phyloP scores from a whole-genome alignment of 208 protist species.

The Crithidia acanthocephali region DNA sequence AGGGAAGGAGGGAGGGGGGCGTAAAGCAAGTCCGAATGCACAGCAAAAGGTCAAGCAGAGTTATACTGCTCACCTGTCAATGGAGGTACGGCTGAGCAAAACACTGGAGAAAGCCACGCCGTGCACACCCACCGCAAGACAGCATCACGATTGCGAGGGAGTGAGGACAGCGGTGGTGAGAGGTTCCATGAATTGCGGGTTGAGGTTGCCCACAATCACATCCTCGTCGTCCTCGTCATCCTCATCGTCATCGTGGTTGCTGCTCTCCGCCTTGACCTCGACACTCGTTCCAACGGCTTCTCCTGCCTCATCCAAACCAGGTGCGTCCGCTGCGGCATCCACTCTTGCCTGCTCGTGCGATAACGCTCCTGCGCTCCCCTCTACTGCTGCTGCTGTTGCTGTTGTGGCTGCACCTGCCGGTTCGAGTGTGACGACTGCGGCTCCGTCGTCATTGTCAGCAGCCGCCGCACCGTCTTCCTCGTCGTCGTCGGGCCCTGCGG shows the following conservation, averaged over 20 bases:
- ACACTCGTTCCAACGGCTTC: no score
- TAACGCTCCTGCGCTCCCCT: background rate
- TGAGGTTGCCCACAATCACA: constrained; percentile 42
- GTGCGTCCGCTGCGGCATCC: background rate
- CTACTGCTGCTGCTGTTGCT: background rate
- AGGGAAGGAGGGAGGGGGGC: no score
- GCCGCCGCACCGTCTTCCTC: background rate
- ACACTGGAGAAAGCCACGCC: no score
- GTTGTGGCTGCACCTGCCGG: background rate
- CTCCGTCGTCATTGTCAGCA: background rate
- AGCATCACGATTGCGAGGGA: no score
- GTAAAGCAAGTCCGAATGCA: no score
- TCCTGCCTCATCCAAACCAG: background rate
- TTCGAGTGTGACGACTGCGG: background rate
- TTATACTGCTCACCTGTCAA: no score
- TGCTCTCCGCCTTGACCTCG: background rate
- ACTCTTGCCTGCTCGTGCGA: background rate
- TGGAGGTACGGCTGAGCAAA: no score
- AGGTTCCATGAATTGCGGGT: constrained; percentile 21
- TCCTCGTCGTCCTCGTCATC: constrained; percentile 51
- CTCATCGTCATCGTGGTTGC: constrained; percentile 27
- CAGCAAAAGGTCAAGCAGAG: no score
- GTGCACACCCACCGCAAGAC: no score
- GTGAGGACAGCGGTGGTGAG: background rate
- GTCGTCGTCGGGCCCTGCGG: background rate